Base-by-base conservation (phyloP, 768 basidiomycete genomes). In the Boletus rufocinnamomeus region DNA sequence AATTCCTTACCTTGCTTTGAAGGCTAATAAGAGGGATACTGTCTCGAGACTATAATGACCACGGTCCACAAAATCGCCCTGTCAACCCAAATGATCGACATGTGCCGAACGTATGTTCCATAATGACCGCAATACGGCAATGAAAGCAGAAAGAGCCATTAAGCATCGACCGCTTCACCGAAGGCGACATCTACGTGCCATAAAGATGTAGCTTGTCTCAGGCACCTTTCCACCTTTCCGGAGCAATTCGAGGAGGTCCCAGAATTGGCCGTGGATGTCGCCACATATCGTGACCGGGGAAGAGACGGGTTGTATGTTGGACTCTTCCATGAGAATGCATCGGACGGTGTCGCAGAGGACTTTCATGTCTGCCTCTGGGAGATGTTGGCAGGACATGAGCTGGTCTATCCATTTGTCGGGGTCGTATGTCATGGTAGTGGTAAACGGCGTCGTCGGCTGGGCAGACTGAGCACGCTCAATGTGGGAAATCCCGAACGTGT, bases 21-120 rank as follows among this genome's bases (percentile, higher is more conserved):
- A 79, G 1, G 88, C 90, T 30, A 98, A 76, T 27, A 98, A 73
- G 50, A 98, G 76, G 28, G 94, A 93, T 17, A 98, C 92, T 0
- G 96, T 98, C 74, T 98, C 96, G 27, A 98, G 78, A 67, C 92
- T 95, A 74, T 97, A 97, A 73, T 95, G 93, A 5, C 95, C 95
- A 56, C 96, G 82, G 75, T 98, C 96, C 52, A 98, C 96, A 74
- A 98, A 98, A 72, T 98, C 96, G 57, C 95, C 95, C 96, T 93
- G 60, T 54, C 45, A 6, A 37, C 54, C 21, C 14, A 14, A 53
- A 14, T 19, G 14, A 50, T 30, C 3, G 40, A 52, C 30, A 52
- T 38, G 28, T n/a, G 16, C 13, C n/a, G 27, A 46, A 30, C 45
- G 25, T 21, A 7, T 30, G 21, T 63, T 44, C 25, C 34, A 40